These are phyloP conservation scores for Gautieria morchelliformis DNA, from an alignment of 768 basidiomycete genomes.

Conservation along the genomic window DNA sequence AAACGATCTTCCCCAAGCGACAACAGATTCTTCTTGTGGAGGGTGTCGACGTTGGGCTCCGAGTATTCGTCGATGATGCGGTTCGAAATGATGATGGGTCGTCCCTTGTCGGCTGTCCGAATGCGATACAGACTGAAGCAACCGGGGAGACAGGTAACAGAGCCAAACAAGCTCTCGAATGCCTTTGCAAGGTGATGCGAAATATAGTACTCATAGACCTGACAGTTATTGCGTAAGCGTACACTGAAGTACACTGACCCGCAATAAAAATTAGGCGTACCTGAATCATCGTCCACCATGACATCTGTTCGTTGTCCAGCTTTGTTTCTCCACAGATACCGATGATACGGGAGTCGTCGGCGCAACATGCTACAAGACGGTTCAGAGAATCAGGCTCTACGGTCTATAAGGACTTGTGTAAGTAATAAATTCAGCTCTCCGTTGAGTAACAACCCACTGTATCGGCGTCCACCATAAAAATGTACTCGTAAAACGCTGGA, in stretches of 20 bases:
- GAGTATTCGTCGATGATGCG: constrained; percentile 94
- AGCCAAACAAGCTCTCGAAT: constrained; percentile 88
- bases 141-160: constrained; percentile 90
- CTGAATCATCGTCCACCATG: constrained; percentile 99
- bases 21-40: constrained; percentile 95
- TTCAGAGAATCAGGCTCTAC: constrained; percentile 89
- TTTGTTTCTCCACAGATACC: constrained; percentile 95
- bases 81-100: constrained; percentile 93
- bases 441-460: constrained; percentile 43
- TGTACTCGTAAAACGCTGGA: constrained; percentile 95
- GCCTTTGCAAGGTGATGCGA: constrained; percentile 92
- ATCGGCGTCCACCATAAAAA: constrained; percentile 95
- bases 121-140: constrained; percentile 95
- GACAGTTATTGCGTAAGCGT: not conserved
- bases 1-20: constrained; percentile 95
- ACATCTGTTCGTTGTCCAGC: constrained; percentile 82
- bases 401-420: constrained; percentile 39
- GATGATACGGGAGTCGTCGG: constrained; percentile 84
- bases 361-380: constrained; percentile 75
- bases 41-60: constrained; percentile 85
- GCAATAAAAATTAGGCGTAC: constrained; percentile 22
- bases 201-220: constrained; percentile 91
- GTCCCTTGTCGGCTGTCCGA: constrained; percentile 90
- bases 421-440: not conserved
- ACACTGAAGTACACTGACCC: not conserved